Evolutionary conservation across 495 filamentous ascomycete species (phyloP).

Genomic region (Schizothecium vesticola): DNA sequence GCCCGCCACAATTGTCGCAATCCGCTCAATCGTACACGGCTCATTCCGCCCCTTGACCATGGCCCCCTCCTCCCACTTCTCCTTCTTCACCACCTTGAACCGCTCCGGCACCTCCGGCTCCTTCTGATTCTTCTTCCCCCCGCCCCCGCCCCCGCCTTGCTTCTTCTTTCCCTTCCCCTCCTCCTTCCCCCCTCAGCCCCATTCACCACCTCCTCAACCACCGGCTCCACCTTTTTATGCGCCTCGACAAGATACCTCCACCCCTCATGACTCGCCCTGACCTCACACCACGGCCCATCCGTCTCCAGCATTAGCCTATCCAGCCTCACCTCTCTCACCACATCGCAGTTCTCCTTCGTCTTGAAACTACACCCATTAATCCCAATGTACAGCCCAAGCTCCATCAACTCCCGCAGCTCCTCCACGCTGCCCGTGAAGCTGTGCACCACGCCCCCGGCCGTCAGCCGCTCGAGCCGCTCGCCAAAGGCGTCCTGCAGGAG

Average conservation of each 20-base stretch:
- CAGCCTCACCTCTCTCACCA: slow-evolving; percentile 70
- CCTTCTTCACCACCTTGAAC: slow-evolving; percentile 72
- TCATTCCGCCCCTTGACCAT: slow-evolving; percentile 95
- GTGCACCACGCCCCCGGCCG: slow-evolving; percentile 76
- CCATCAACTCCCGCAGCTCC: slow-evolving; percentile 73
- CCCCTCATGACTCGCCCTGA: slow-evolving; percentile 58
- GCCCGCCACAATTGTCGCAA: slow-evolving; percentile 79
- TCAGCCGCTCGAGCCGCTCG: slow-evolving; percentile 48
- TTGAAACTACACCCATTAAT: slow-evolving; percentile 92
- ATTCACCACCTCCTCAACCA: neutral
- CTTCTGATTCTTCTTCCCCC: slow-evolving; percentile 39
- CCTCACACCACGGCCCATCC: slow-evolving; percentile 86
- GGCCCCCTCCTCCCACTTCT: slow-evolving; percentile 73
- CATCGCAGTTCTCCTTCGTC: slow-evolving; percentile 78
- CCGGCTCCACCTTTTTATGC: neutral
- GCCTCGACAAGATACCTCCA: slow-evolving; percentile 47
- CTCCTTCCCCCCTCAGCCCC: neutral
- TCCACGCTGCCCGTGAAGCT: slow-evolving; percentile 81
- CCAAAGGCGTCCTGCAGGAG: slow-evolving; percentile 48
- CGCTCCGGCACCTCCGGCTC: slow-evolving; percentile 42
- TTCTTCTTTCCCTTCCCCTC: slow-evolving; percentile 21
- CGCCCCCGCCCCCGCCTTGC: slow-evolving; percentile 2
- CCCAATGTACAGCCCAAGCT: slow-evolving; percentile 73
- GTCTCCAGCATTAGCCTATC: slow-evolving; percentile 82
- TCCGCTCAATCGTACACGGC: slow-evolving; percentile 71